Conservation (phyloP, 768 basidiomycete genomes). For the Boletellus ananas region DNA sequence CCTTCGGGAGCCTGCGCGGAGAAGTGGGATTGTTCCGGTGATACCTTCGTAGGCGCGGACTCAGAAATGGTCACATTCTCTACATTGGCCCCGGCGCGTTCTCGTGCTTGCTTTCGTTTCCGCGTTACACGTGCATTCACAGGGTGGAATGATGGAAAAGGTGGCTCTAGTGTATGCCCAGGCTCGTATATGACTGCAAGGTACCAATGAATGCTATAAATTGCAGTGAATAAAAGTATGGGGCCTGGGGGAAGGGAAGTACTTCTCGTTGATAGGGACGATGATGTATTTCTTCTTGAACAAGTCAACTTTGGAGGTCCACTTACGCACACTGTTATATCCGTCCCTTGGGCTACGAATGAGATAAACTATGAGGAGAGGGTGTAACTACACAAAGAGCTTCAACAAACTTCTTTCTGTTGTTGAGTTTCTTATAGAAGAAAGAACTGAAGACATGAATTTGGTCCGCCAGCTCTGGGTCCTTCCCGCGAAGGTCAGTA, state of each 20-base stretch:
- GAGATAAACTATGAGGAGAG: constrained; percentile 9
- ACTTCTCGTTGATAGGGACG: constrained; percentile 97
- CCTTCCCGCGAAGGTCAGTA: constrained; percentile 45
- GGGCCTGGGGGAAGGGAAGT: constrained; percentile 20
- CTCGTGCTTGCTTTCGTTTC: constrained; percentile 18
- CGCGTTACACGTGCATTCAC: constrained; percentile 17
- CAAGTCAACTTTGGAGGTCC: constrained; percentile 86
- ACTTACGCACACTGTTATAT: constrained; percentile 85
- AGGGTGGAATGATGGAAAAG: constrained; percentile 32
- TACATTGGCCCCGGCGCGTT: background rate
- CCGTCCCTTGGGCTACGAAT: constrained; percentile 50
- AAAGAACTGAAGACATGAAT: constrained; percentile 95
- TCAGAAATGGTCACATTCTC: constrained; percentile 1
- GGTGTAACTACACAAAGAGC: background rate
- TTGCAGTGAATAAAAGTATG: constrained; percentile 4
- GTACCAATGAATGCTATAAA: constrained; percentile 88
- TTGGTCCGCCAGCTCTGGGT: constrained; percentile 64
- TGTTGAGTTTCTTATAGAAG: constrained; percentile 91
- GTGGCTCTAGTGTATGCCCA: constrained; percentile 50
- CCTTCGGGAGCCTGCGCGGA: background rate
- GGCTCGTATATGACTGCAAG: constrained; percentile 91
- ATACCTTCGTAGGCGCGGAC: background rate
- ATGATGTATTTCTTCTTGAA: constrained; percentile 92
- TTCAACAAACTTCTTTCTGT: constrained; percentile 49
- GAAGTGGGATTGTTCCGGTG: background rate